Percentiles rank a stretch among this genome's conserved stretches.
Evolutionary conservation across 2,329 filamentous ascomycete genomes (phyloP).

Genomic region (Ophiostoma quercus): DNA sequence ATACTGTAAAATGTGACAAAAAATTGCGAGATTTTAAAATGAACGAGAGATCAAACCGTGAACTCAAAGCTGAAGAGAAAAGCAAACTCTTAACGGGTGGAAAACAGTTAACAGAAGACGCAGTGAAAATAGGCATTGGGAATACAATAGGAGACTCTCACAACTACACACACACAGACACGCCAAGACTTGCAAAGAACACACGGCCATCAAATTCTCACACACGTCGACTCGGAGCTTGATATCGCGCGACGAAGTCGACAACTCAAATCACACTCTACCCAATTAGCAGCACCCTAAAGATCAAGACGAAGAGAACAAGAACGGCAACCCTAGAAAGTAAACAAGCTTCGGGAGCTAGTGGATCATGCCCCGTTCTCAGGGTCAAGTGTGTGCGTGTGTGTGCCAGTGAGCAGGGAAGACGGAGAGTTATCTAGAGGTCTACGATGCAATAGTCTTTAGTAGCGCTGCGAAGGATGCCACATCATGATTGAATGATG

Average conservation of each 20-base stretch:
- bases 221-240: background rate
- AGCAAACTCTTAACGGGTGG: background rate
- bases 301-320: background rate
- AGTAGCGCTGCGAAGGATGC: background rate
- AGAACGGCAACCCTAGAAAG: background rate
- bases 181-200: background rate
- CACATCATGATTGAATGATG: background rate
- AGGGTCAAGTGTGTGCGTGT: background rate
- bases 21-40: background rate
- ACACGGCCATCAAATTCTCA: background rate
- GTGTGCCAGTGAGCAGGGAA: slow-evolving; percentile 38
- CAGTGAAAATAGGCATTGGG: background rate
- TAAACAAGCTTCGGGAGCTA: slow-evolving; percentile 11
- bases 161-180: background rate
- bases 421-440: background rate
- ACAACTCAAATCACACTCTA: background rate
- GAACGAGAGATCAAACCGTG: background rate
- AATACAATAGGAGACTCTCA: background rate
- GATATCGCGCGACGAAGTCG: background rate
- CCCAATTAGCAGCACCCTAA: background rate
- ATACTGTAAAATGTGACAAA: background rate
- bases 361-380: slow-evolving; percentile 3
- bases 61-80: background rate
- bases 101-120: background rate
- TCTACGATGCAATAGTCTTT: background rate